phyloP scores from a whole-genome alignment of 1,284 basidiomycete genomes.

The Entoloma clypeatum region DNA sequence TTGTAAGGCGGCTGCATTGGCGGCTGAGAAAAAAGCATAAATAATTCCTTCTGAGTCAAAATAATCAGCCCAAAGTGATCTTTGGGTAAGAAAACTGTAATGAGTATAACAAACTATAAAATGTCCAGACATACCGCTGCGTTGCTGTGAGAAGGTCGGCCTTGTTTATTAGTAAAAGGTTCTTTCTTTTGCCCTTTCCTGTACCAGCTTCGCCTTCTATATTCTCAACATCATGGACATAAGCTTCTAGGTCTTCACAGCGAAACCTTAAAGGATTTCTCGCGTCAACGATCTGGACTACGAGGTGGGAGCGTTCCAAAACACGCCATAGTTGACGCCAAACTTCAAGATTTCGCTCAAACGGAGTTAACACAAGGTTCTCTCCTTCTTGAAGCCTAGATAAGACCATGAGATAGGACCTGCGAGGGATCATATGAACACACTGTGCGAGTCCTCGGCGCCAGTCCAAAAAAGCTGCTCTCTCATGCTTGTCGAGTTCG shows the following conservation, averaged over 20 bases:
- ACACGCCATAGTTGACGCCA: slow-evolving; percentile 98
- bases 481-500: slow-evolving; percentile 84
- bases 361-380: slow-evolving; percentile 85
- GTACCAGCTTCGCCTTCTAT: slow-evolving; percentile 74
- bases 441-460: slow-evolving; percentile 86
- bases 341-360: slow-evolving; percentile 94
- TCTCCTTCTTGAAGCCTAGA: slow-evolving; percentile 75
- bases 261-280: slow-evolving; percentile 90
- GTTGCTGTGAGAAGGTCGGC: slow-evolving; percentile 86
- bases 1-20: slow-evolving; percentile 83
- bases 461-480: slow-evolving; percentile 89
- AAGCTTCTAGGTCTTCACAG: slow-evolving; percentile 88
- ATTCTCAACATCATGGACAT: slow-evolving; percentile 78
- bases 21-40: slow-evolving; percentile 97
- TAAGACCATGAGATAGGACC: slow-evolving; percentile 1
- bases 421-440: slow-evolving; percentile 13
- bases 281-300: slow-evolving; percentile 96
- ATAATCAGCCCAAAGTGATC: slow-evolving; percentile 82
- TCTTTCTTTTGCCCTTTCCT: slow-evolving; percentile 70
- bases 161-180: slow-evolving; percentile 92
- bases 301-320: slow-evolving; percentile 86
- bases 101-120: background rate
- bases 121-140: slow-evolving; percentile 64
- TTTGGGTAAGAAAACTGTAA: slow-evolving; percentile 10
- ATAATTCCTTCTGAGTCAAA: slow-evolving; percentile 80